Percentiles rank a stretch among this genome's conserved stretches.
phyloP scores from a whole-genome alignment of 768 basidiomycete species.

The Asterophora parasitica region DNA sequence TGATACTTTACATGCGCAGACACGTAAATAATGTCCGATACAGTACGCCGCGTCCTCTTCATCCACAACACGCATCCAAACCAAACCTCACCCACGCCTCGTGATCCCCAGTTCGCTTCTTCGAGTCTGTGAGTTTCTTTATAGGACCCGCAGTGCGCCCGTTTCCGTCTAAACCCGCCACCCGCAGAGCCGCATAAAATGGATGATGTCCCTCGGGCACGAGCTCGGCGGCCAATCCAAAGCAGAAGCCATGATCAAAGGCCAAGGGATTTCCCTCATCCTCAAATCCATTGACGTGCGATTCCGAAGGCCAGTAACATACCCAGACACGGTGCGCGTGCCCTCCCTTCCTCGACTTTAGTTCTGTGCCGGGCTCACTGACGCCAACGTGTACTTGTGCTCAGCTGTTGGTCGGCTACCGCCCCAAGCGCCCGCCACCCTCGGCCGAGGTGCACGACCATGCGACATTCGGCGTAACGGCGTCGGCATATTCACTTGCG shows the following conservation, averaged over 20 bases:
- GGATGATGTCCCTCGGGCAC: constrained; percentile 54
- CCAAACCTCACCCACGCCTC: constrained; percentile 1
- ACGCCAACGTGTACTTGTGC: too few species aligned
- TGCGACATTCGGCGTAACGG: constrained; percentile 44
- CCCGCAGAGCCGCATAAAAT: constrained; percentile 59
- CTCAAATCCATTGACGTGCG: constrained; percentile 66
- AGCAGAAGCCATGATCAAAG: constrained; percentile 55
- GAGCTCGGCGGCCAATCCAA: constrained; percentile 55
- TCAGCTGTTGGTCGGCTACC: constrained; percentile 66
- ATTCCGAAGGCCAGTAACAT: constrained; percentile 68
- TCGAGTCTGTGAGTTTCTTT: constrained; percentile 53
- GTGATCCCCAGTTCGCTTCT: constrained; percentile 48
- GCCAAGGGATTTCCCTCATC: constrained; percentile 65
- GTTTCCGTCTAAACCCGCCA: too few species aligned
- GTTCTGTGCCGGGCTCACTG: too few species aligned
- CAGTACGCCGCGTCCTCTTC: constrained; percentile 33
- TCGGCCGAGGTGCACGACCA: constrained; percentile 22
- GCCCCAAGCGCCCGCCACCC: constrained; percentile 27
- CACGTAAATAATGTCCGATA: constrained; percentile 80
- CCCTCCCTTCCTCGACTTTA: constrained; percentile 22
- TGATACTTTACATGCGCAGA: constrained; percentile 30
- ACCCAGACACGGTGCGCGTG: constrained; percentile 62
- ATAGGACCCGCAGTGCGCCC: too few species aligned
- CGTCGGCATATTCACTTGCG: constrained; percentile 58
- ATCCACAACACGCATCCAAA: neutral